Evolutionary conservation across 176 grass and related monocot species (phyloP), one percentile per base, ranked within the genome.

Genomic region (Phyllostachys edulis): DNA sequence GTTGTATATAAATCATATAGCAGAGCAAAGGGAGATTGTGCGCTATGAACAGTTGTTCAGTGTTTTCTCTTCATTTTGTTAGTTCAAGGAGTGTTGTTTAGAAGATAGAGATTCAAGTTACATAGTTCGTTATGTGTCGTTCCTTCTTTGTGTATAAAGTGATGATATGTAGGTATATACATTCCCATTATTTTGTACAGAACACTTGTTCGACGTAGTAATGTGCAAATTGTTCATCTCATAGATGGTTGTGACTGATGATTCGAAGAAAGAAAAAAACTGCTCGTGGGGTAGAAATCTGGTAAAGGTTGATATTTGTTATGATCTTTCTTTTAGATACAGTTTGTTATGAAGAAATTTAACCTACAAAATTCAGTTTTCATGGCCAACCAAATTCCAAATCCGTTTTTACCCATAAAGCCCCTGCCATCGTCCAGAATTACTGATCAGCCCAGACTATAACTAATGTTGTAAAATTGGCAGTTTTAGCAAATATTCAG

Each of bases 121-220:
- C 64, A 26, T 63, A 46, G 69, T 20, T 78, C 49, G 63, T 34
- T 37, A 51, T 27, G 0, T 20, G 50, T 12, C 16, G 6, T 34
- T 69, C 49, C 23, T 51, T 18, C 9, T 63, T 29, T 71, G 15
- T 62, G 20, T 49, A 26, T 73, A 4, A 10, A 80, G 29, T 66
- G 21, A 23, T 47, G 10, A 39, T 41, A 52, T 47, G 45, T 47
- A 10, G 40, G 67, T 40, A 27, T 46, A 46, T 47, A 29, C 15
- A 9, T 34, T 67, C 20, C n/a, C 17, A 80, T 89, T 73, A 6
- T 63, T 83, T 75, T 81, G 49, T 75, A 61, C 69, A 85, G 10
- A n/a, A 41, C 24, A 49, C 16, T 49, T 71, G 67, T 67, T 80
- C 21, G 5, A 36, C 21, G 24, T 45, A 1, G 32, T 29, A 71